These are phyloP conservation scores for Saccharomycopsis sp. DNA, from an alignment of 805 yeast species.

Conservation along the genomic window DNA sequence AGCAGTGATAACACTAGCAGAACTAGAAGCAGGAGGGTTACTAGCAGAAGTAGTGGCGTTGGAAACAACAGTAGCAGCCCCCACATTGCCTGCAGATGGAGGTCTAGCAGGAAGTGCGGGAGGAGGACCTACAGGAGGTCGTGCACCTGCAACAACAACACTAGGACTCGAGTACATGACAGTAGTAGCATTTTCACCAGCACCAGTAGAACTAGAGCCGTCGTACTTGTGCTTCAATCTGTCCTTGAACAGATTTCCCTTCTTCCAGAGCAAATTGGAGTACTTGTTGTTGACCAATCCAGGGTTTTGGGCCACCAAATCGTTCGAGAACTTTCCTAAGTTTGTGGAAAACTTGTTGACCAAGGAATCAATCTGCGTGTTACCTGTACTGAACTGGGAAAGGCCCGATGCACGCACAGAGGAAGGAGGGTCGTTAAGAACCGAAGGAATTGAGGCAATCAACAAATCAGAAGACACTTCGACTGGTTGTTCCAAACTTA, in stretches of 20 bases:
- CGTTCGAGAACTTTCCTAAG: not conserved
- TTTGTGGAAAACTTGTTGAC: not conserved
- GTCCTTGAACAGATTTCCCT: not conserved
- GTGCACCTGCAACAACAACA: not conserved
- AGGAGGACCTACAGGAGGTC: constrained; percentile 2
- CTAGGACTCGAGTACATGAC: not conserved
- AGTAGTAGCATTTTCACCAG: not conserved
- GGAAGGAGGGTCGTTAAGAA: not conserved
- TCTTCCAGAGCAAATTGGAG: not conserved
- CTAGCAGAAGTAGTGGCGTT: not conserved
- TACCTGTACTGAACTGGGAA: not conserved
- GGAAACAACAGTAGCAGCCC: not conserved
- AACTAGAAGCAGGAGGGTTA: not conserved
- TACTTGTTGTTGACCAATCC: not conserved
- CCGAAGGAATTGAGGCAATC: not conserved
- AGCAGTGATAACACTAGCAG: constrained; percentile 4
- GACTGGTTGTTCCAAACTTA: not conserved
- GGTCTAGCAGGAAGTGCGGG: constrained; percentile 1
- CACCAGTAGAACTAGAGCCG: not conserved
- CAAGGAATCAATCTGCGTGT: not conserved
- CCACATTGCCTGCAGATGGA: not conserved
- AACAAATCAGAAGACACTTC: not conserved
- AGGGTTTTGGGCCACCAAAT: not conserved
- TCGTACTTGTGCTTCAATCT: not conserved
- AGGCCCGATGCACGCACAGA: not conserved